Percentiles rank a stretch among this genome's conserved stretches.
Conservation (phyloP, 768 basidiomycete genomes). For the Pulveroboletus sp. region DNA sequence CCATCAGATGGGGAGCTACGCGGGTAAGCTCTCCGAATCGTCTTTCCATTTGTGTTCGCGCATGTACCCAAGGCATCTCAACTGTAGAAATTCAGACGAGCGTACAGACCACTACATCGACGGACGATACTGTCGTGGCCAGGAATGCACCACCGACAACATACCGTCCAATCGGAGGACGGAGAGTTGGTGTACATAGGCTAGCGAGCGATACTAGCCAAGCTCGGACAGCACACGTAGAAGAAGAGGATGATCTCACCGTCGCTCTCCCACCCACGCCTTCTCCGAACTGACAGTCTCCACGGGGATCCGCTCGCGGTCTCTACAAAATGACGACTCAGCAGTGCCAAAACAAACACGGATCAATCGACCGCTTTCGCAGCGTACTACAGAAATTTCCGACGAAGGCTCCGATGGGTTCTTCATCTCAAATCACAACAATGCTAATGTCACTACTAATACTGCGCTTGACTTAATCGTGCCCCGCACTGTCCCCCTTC, state of each 20-base stretch:
- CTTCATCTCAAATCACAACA: neutral
- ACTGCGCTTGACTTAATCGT: neutral
- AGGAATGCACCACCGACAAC: neutral
- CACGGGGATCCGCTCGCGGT: constrained; percentile 12
- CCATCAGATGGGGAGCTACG: neutral
- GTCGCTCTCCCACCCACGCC: constrained; percentile 24
- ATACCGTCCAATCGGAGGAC: too few relatives aligned
- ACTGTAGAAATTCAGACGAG: neutral
- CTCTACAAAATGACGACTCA: neutral
- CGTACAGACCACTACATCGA: neutral
- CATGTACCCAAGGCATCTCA: neutral
- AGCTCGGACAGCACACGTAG: neutral
- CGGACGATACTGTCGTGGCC: neutral
- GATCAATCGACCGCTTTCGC: constrained; percentile 19
- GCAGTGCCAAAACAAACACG: constrained; percentile 2
- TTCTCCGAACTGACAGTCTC: constrained; percentile 26
- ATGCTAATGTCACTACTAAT: neutral
- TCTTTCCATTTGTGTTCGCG: neutral
- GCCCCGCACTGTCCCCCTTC: neutral
- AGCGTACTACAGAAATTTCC: constrained; percentile 20
- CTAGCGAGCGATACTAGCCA: neutral
- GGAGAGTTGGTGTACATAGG: too few relatives aligned
- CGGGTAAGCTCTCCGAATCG: neutral
- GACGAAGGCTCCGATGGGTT: constrained; percentile 16
- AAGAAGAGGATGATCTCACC: constrained; percentile 6